Conservation (phyloP, 257 asterid species). For the Phtheirospermum japonicum region DNA sequence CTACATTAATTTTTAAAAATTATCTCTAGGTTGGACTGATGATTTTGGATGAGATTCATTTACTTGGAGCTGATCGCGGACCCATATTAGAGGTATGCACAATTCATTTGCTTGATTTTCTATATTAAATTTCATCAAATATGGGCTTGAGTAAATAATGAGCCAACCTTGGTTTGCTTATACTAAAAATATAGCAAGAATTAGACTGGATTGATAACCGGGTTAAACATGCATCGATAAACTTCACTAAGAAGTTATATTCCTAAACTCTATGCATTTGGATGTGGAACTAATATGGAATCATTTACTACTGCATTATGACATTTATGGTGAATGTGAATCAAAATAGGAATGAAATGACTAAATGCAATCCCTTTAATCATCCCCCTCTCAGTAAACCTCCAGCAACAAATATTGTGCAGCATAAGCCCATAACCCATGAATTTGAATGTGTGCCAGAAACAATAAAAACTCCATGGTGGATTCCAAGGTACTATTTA, state of each 20-base stretch:
- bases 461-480: not conserved
- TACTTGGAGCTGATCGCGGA: slow-evolving; percentile 99
- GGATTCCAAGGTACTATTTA: not conserved
- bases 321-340: slow-evolving; percentile 4
- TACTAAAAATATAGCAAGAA: slow-evolving; percentile 3
- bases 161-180: slow-evolving; percentile 19
- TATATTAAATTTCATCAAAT: slow-evolving; percentile 5
- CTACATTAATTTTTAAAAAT: slow-evolving; percentile 8
- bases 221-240: not conserved
- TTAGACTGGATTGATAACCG: not conserved
- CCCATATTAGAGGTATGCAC: slow-evolving; percentile 89
- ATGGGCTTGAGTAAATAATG: slow-evolving; percentile 14
- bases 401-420: not conserved
- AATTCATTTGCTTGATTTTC: slow-evolving; percentile 21
- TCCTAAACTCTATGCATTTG: not conserved
- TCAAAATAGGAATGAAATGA: slow-evolving; percentile 12
- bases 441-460: not conserved
- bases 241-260: slow-evolving; percentile 9
- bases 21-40: slow-evolving; percentile 84
- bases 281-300: slow-evolving; percentile 12
- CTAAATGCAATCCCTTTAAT: not conserved
- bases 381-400: slow-evolving; percentile 8
- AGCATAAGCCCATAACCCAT: slow-evolving; percentile 1
- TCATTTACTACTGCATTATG: not conserved
- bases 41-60: slow-evolving; percentile 96